Evolutionary conservation across 2,329 filamentous ascomycete genomes (phyloP).

Genomic region (Botrytis hyacinthi): DNA sequence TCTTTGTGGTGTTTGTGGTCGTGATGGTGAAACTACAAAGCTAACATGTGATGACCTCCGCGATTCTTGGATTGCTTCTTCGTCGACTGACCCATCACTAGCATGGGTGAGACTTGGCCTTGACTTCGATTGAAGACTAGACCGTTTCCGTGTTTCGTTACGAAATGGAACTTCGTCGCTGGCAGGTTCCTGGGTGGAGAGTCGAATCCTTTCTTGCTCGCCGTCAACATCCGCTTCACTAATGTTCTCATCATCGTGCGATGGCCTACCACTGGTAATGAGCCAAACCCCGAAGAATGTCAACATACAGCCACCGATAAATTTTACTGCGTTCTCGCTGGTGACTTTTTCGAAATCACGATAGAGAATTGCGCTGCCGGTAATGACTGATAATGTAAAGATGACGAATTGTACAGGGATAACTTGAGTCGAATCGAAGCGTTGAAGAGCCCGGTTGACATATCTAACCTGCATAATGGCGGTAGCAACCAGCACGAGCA

Average conservation of each 20-base stretch:
- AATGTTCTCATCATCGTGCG: slow-evolving; percentile 60
- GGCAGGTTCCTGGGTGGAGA: slow-evolving; percentile 50
- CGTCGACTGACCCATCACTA: slow-evolving; percentile 27
- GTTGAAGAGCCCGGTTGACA: slow-evolving; percentile 83
- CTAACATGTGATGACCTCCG: slow-evolving; percentile 35
- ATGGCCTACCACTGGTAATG: slow-evolving; percentile 81
- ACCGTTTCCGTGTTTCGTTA: slow-evolving; percentile 22
- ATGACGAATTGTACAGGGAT: slow-evolving; percentile 97
- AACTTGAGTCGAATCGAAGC: slow-evolving; percentile 95
- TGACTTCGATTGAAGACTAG: slow-evolving; percentile 22
- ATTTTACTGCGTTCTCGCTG: slow-evolving; percentile 71
- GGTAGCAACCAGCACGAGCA: slow-evolving; percentile 74
- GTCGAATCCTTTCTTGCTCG: slow-evolving; percentile 62
- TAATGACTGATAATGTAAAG: slow-evolving; percentile 92
- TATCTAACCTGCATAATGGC: slow-evolving; percentile 98
- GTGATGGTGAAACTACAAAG: slow-evolving; percentile 29
- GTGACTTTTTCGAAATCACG: slow-evolving; percentile 89
- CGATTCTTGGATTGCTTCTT: slow-evolving; percentile 22
- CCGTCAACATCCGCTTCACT: slow-evolving; percentile 60
- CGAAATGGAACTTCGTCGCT: slow-evolving; percentile 24
- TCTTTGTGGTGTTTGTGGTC: slow-evolving; percentile 30
- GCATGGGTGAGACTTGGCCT: slow-evolving; percentile 20
- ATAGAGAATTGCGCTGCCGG: slow-evolving; percentile 90
- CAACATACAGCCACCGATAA: slow-evolving; percentile 83
- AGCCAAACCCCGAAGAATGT: slow-evolving; percentile 98